phyloP scores from a whole-genome alignment of 805 yeast species.

The Kazachstania viticola region DNA sequence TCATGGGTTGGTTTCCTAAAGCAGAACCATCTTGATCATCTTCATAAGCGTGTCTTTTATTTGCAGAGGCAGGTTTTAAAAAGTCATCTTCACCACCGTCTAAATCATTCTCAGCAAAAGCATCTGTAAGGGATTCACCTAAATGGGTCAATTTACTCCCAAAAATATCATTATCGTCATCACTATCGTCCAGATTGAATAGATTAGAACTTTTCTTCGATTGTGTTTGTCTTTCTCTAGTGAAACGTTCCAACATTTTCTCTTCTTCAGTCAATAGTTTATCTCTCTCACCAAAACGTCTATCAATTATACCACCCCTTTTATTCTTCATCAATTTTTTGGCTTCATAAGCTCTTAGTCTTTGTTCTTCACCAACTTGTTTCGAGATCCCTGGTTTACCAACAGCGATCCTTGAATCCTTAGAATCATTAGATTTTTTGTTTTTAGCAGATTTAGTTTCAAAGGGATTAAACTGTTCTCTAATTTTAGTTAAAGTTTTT shows the following conservation, averaged over 20 bases:
- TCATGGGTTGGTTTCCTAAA: slow-evolving; percentile 30
- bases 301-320: slow-evolving; percentile 70
- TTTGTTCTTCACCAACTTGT: slow-evolving; percentile 55
- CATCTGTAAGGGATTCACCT: slow-evolving; percentile 61
- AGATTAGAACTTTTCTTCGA: slow-evolving; percentile 44
- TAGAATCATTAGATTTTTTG: slow-evolving; percentile 36
- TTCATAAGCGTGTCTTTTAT: slow-evolving; percentile 22
- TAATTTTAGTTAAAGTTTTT: slow-evolving; percentile 43
- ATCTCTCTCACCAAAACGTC: slow-evolving; percentile 87
- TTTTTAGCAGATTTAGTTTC: slow-evolving; percentile 62
- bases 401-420: slow-evolving; percentile 35
- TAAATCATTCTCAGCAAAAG: slow-evolving; percentile 27
- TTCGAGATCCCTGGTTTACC: slow-evolving; percentile 64
- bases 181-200: slow-evolving; percentile 66
- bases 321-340: slow-evolving; percentile 53
- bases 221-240: slow-evolving; percentile 67
- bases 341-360: slow-evolving; percentile 52
- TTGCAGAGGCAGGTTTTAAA: neutral
- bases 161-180: slow-evolving; percentile 31
- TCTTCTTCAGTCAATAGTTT: slow-evolving; percentile 68
- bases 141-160: slow-evolving; percentile 57
- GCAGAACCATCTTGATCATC: slow-evolving; percentile 34
- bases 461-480: slow-evolving; percentile 84
- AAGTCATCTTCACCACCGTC: slow-evolving; percentile 23
- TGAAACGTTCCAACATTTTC: slow-evolving; percentile 89